These are phyloP conservation scores for Multifurca ochricompacta DNA, from an alignment of 768 basidiomycete genomes.

Conservation along the genomic window DNA sequence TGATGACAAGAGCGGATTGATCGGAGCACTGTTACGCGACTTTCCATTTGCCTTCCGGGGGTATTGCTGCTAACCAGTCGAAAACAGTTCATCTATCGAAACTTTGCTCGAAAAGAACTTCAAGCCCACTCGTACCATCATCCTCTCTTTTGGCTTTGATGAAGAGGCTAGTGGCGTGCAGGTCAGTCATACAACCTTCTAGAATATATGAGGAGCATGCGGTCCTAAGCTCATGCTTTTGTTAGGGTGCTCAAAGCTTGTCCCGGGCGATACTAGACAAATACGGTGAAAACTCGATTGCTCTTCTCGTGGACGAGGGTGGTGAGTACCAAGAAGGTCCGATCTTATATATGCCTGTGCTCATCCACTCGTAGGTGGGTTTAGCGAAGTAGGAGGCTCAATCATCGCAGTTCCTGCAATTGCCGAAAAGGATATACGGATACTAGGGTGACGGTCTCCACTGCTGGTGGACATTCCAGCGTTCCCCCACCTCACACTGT, in stretches of 20 bases:
- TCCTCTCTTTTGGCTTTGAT: conserved; percentile 42
- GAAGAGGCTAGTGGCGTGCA: conserved; percentile 36
- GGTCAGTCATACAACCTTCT: conserved; percentile 11
- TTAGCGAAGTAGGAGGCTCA: conserved; percentile 25
- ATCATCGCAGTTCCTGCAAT: conserved; percentile 25
- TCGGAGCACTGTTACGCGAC: conserved; percentile 25
- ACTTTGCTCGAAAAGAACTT: conserved; percentile 38
- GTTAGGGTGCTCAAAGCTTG: conserved; percentile 38
- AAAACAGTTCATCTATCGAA: conserved; percentile 36
- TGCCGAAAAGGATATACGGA: conserved; percentile 38
- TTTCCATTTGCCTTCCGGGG: not conserved
- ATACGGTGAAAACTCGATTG: conserved; percentile 44
- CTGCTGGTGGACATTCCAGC: conserved; percentile 49
- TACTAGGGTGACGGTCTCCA: conserved; percentile 35
- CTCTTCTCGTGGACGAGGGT: conserved; percentile 55
- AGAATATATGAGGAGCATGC: not conserved
- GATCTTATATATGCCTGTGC: not conserved
- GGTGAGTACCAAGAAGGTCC: conserved; percentile 26
- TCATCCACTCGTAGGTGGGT: conserved; percentile 24
- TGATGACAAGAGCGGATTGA: conserved; percentile 31
- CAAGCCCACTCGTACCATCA: conserved; percentile 36
- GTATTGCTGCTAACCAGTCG: not conserved
- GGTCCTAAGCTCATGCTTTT: not conserved
- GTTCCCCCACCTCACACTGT: conserved; percentile 47
- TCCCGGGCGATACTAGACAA: conserved; percentile 32